A percentile compares a stretch with the other conserved stretches of the same genome.
Conservation (phyloP, 1,284 basidiomycete species). For the Cutaneotrichosporon curvatum region DNA sequence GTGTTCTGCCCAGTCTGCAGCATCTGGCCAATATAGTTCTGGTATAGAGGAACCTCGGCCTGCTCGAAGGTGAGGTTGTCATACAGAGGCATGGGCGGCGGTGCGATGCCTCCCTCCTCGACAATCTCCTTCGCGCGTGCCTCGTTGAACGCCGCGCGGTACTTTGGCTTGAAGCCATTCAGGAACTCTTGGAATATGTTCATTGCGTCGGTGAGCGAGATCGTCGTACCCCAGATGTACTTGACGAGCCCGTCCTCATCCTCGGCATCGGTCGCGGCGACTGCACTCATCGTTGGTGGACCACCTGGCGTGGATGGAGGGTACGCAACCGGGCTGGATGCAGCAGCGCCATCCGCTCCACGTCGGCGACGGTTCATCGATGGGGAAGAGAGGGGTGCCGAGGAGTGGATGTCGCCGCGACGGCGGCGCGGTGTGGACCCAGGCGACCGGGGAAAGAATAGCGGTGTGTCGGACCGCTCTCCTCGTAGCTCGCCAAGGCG, state of each 20-base stretch:
- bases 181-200: conserved; percentile 82
- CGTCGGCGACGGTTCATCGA: conserved; percentile 26
- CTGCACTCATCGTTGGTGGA: conserved; percentile 25
- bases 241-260: conserved; percentile 57
- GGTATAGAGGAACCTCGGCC: conserved; percentile 68
- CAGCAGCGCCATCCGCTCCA: neutral
- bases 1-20: conserved; percentile 83
- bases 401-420: conserved; percentile 77
- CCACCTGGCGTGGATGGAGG: conserved; percentile 15
- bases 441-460: conserved; percentile 48
- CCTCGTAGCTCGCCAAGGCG: conserved; percentile 10
- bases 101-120: conserved; percentile 30
- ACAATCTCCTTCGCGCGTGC: conserved; percentile 47
- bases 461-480: conserved; percentile 28
- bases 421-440: conserved; percentile 57
- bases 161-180: conserved; percentile 87
- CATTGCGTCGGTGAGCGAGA: conserved; percentile 85
- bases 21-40: conserved; percentile 77
- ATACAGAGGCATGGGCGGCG: conserved; percentile 39
- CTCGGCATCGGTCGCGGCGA: conserved; percentile 50
- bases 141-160: conserved; percentile 59
- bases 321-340: neutral
- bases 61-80: conserved; percentile 55
- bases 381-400: conserved; percentile 58
- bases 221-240: conserved; percentile 94